Base-by-base conservation (phyloP, 495 filamentous ascomycete genomes). In the Pyrenula aspistea region DNA sequence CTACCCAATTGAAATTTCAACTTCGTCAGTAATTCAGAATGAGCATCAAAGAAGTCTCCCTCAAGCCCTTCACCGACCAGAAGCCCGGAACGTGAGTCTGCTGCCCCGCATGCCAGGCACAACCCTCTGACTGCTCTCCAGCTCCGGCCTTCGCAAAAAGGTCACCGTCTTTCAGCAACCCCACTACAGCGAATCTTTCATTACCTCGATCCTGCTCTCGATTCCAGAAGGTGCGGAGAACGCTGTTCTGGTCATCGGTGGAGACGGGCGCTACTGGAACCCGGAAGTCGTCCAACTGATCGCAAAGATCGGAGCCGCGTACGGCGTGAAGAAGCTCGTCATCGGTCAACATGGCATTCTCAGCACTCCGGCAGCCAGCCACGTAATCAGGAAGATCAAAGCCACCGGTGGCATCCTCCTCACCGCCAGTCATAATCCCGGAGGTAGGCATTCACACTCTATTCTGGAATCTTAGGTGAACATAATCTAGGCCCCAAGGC, bases 91-190 rank as follows among this genome's bases (percentile, higher is more conserved):
- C 94, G 93, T 96, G 86, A 71, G 91, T 86, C 58, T 57, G 24
- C 21, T 62, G 48, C 53, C 58, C 24, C 20, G 23, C 42, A 55
- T 55, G 58, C 55, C 58, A 57, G 54, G 57, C 25, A 24, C 48
- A 36, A 54, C 55, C 24, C 49, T 19, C 57, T 58, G 57, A 59
- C 48, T 15, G 56, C 50, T 50, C 22, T 60, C 57, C 64, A 97
- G 93, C 63, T 98, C 93, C 60, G 93, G 93, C 65, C 86, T 98
- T 63, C 89, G 93, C 60, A 98, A 98, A 76, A 98, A 96, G 81
- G 94, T 97, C 72, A 88, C 86, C 67, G 86, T 96, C 68, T 98
- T 98, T 79, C 89, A 98, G 70, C 78, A 96, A 72, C 80, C 84
- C 53, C 80, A 98, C 69, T 98, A 98, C 78, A 89, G 87, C 73